These are phyloP conservation scores for Pseudonitzschia delicatissima DNA, from an alignment of 108 stramenopile species.

Conservation along the genomic window DNA sequence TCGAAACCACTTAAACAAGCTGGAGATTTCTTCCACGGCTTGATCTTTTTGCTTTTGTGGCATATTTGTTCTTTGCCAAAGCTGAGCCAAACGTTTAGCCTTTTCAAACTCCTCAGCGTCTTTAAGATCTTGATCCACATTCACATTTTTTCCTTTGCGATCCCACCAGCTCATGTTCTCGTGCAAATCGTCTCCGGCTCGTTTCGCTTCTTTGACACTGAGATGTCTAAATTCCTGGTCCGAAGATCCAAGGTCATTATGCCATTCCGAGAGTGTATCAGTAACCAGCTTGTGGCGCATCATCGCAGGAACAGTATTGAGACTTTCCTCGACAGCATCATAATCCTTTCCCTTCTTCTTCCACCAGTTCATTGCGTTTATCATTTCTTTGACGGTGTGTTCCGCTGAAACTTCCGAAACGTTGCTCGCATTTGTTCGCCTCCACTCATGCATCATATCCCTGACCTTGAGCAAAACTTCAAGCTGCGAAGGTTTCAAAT, in stretches of 20 bases:
- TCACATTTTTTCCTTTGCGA: conserved; percentile 27
- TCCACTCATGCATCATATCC: conserved; percentile 38
- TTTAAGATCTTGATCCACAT: conserved; percentile 22
- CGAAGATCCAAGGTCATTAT: conserved; percentile 15
- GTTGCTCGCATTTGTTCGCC: conserved; percentile 31
- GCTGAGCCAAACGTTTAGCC: conserved; percentile 24
- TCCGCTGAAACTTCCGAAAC: conserved; percentile 26
- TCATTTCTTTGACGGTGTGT: conserved; percentile 44
- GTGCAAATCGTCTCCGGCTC: conserved; percentile 25
- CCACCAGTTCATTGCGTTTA: conserved; percentile 44
- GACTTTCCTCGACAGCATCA: conserved; percentile 18
- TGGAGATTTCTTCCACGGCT: conserved; percentile 15
- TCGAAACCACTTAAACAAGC: conserved; percentile 22
- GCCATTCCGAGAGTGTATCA: conserved; percentile 32
- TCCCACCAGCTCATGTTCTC: conserved; percentile 37
- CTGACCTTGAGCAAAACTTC: conserved; percentile 26
- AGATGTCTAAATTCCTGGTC: conserved; percentile 23
- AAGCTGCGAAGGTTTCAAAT: conserved; percentile 30
- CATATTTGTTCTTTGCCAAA: conserved; percentile 36
- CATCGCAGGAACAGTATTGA: conserved; percentile 31
- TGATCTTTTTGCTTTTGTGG: conserved; percentile 17
- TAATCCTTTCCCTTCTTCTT: conserved; percentile 41
- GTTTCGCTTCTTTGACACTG: conserved; percentile 21
- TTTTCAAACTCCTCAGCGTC: conserved; percentile 29
- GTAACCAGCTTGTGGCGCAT: conserved; percentile 29